phyloP scores from a whole-genome alignment of 1,284 basidiomycete species.

The Trichosporon ovoides region DNA sequence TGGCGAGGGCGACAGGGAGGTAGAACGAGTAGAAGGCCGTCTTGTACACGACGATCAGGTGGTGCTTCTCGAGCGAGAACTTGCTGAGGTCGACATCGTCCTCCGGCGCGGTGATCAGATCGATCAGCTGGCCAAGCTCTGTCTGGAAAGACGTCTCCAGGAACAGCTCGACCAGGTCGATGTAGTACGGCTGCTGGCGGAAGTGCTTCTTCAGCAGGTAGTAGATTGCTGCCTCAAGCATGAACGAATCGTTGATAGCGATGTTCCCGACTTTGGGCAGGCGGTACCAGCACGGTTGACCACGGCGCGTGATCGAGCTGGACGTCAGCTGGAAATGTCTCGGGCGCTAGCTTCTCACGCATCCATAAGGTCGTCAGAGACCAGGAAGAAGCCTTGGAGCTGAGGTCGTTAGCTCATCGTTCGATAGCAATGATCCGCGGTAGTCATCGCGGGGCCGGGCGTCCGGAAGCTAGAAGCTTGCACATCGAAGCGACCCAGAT shows the following conservation, averaged over 20 bases:
- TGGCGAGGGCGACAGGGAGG: constrained; percentile 91
- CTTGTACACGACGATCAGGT: constrained; percentile 94
- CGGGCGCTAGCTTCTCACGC: constrained; percentile 13
- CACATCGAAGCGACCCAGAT: background rate
- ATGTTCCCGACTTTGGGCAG: constrained; percentile 70
- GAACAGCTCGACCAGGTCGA: constrained; percentile 85
- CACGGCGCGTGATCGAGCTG: constrained; percentile 79
- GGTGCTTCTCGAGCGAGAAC: constrained; percentile 82
- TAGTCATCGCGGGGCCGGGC: no score
- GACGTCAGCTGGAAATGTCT: background rate
- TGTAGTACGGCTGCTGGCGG: constrained; percentile 73
- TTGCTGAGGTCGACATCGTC: constrained; percentile 77
- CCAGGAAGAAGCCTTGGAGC: constrained; percentile 98
- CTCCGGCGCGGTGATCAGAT: constrained; percentile 92
- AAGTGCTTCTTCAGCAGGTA: constrained; percentile 84
- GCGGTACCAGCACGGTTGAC: constrained; percentile 96
- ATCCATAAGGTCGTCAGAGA: constrained; percentile 99
- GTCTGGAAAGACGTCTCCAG: constrained; percentile 91
- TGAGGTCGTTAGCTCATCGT: constrained; percentile 40
- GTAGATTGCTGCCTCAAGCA: constrained; percentile 95
- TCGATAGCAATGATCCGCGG: no score
- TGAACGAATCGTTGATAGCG: constrained; percentile 95
- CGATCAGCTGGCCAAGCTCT: constrained; percentile 91
- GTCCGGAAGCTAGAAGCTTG: no score
- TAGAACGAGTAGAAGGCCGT: constrained; percentile 99